Conservation (phyloP, 495 filamentous ascomycete genomes). For the Penicillium bovifimosum region DNA sequence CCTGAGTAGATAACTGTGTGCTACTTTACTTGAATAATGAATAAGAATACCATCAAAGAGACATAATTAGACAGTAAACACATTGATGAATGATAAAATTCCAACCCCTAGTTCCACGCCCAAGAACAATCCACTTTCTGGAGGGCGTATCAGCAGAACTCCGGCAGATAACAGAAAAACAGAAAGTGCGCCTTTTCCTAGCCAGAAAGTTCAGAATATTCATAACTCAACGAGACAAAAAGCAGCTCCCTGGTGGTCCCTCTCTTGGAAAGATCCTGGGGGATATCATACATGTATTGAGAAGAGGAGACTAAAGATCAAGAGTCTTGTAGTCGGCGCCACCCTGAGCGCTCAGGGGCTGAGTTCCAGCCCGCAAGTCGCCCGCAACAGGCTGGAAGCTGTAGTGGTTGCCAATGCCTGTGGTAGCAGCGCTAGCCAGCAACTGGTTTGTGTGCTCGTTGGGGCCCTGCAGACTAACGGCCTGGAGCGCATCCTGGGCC, state of each 20-base stretch:
- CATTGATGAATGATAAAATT: conserved; percentile 15
- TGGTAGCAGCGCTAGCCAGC: conserved; percentile 42
- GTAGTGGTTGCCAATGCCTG: conserved; percentile 50
- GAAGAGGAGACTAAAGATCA: conserved; percentile 35
- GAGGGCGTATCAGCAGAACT: conserved; percentile 15
- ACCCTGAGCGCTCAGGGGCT: conserved; percentile 59
- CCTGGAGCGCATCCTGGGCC: conserved; percentile 69
- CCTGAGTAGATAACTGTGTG: neutral
- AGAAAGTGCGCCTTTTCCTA: conserved; percentile 31
- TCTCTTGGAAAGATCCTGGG: conserved; percentile 12
- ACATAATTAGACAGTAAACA: conserved; percentile 26
- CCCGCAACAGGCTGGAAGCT: conserved; percentile 51
- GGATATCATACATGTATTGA: conserved; percentile 27
- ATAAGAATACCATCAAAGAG: conserved; percentile 18
- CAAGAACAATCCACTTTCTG: conserved; percentile 10
- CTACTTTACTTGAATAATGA: neutral
- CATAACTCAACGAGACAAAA: conserved; percentile 21
- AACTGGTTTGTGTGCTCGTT: conserved; percentile 51
- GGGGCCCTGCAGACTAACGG: conserved; percentile 51
- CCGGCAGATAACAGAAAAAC: conserved; percentile 21
- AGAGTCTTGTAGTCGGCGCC: conserved; percentile 48
- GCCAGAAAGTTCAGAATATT: conserved; percentile 23
- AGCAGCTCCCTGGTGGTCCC: conserved; percentile 1
- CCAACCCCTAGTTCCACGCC: conserved; percentile 10
- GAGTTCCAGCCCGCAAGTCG: conserved; percentile 44